Evolutionary conservation across 2,329 filamentous ascomycete genomes (phyloP).

Genomic region (Colletotrichum echinochloae): DNA sequence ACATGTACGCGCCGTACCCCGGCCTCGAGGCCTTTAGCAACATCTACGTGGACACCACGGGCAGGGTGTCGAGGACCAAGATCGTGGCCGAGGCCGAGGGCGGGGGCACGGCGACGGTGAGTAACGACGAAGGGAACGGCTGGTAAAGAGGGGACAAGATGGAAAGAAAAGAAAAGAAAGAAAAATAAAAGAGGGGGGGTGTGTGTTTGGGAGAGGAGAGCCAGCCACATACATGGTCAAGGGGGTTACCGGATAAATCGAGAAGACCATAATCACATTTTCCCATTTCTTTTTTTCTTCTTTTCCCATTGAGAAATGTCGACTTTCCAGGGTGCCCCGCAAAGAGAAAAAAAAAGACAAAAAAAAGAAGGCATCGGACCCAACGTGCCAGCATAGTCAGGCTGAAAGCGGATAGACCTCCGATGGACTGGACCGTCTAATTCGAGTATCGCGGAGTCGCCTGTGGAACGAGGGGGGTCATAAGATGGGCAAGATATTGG

Average conservation of each 20-base stretch:
- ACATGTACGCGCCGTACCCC: constrained; percentile 64
- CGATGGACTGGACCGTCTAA: constrained; percentile 31
- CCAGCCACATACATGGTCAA: background rate
- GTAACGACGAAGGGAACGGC: constrained; percentile 48
- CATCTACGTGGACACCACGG: constrained; percentile 60
- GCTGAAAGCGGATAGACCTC: constrained; percentile 23
- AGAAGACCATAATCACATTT: background rate
- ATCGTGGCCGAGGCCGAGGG: constrained; percentile 65
- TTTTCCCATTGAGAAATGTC: constrained; percentile 8
- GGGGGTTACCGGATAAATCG: background rate
- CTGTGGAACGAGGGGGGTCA: constrained; percentile 2
- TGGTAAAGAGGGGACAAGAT: too few relatives aligned
- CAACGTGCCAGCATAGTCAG: constrained; percentile 24
- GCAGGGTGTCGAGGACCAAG: constrained; percentile 62
- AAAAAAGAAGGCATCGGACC: constrained; percentile 1
- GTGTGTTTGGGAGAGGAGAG: background rate
- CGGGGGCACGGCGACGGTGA: constrained; percentile 65
- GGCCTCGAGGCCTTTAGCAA: constrained; percentile 59
- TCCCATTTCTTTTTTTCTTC: background rate
- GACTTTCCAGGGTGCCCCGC: background rate
- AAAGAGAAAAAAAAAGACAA: background rate
- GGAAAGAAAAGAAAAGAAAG: too few relatives aligned
- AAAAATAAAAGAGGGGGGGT: background rate
- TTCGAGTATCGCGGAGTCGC: constrained; percentile 8
- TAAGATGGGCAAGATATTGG: constrained; percentile 12